Base-by-base conservation (phyloP, 192 early-diverging fungal genomes). In the Podila horticola region DNA sequence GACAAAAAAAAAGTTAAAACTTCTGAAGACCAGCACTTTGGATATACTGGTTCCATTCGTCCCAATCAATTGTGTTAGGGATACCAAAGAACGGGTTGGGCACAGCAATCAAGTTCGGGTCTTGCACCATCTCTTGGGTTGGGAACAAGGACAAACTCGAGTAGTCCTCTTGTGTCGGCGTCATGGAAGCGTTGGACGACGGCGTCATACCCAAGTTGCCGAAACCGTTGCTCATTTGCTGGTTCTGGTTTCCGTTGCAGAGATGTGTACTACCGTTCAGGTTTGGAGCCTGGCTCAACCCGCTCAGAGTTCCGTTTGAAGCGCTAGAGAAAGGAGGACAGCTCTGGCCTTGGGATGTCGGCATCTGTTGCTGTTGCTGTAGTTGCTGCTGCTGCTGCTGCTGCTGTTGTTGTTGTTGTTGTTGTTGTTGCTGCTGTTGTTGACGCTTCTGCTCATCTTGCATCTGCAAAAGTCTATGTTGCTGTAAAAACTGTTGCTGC, bases 11-110 rank as follows among this genome's bases (percentile, higher is more conserved):
- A 45, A 19, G 17, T 48, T 67, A 72, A 52, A 69, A 58, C 55
- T 81, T 81, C 29, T 81, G 77, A 3, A 81, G 62, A 6, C 71
- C 71, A 48, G 77, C 66, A 29, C 38, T 65, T 24, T 71, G 70
- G 59, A 81, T 81, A 31, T 73, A 81, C n/a, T 69, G 77, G n/a
- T 81, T 81, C 77, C 77, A 81, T 20, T 81, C 77, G 19, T 81
- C 77, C 77, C 77, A 81, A 55, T 81, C 71, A n/a, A 81, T 81
- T 6, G 77, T 81, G 17, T 72, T 72, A 24, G 77, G 77, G 41
- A 81, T 81, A 5, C 77, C 77, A 73, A 72, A 81, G 66, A 81
- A 81, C 33, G 77, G 77, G 36, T 81, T 81, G 1, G 71, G 77
- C 0, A 81, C 77, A 0, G 77, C 66, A 41, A 69, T 64, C 55